These are phyloP conservation scores for Leishmania tropica DNA, from an alignment of 208 protist species.

Conservation along the genomic window DNA sequence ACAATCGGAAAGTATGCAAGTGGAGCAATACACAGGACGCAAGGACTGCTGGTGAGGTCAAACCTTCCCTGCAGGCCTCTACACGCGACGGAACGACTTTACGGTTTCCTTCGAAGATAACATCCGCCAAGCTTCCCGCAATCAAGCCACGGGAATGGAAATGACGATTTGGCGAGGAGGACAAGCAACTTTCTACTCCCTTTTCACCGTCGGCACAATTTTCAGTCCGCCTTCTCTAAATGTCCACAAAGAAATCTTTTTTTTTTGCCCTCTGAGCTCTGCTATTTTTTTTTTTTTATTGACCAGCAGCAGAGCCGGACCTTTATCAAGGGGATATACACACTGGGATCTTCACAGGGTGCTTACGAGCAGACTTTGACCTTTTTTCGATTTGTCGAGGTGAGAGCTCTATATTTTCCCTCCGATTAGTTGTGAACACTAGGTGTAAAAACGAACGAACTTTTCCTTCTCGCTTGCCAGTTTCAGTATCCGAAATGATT, in stretches of 20 bases:
- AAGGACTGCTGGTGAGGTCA: background rate
- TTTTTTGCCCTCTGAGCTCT: background rate
- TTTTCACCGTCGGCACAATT: background rate
- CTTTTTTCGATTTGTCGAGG: background rate
- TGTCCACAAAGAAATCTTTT: background rate
- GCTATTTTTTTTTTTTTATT: background rate
- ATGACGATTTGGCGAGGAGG: background rate
- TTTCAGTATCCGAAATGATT: background rate
- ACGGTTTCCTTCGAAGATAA: background rate
- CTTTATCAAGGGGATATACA: background rate
- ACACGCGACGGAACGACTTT: background rate
- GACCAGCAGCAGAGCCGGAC: background rate
- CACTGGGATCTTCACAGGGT: background rate
- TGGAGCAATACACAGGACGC: background rate
- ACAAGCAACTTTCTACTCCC: background rate
- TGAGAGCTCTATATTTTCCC: background rate
- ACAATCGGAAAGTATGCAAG: slow-evolving; percentile 25
- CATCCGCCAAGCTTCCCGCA: background rate
- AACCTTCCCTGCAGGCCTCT: background rate
- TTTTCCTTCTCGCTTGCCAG: background rate
- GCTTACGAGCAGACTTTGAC: background rate
- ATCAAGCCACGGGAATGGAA: background rate
- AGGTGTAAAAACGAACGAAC: background rate
- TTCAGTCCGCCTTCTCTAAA: background rate
- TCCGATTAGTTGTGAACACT: background rate